Evolutionary conservation across 352 stramenopile species (phyloP), one percentile per base, ranked within the genome.

Genomic region (Globisporangium carolinianum): DNA sequence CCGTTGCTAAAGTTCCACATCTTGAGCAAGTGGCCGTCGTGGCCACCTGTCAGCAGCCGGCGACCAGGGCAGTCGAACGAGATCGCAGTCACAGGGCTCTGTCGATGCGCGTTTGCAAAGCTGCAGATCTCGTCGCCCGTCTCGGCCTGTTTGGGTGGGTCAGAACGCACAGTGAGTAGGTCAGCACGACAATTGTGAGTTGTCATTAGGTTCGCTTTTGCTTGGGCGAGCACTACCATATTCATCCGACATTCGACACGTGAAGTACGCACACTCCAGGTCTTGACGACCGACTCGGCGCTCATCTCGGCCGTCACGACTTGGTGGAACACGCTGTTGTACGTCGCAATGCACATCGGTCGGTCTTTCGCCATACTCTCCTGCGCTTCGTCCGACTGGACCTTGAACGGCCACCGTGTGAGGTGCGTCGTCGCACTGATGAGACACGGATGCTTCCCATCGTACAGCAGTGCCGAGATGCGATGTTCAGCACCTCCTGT

Each of bases 1-100:
- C 87, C 87, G 52, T 93, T 96, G 68, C 80, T 89, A 63, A 95
- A 96, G 57, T 96, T 96, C 87, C 87, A 96, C 68, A 96, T 85
- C 61, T 92, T 91, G 43, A 96, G 78, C 14, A 75, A 53, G 7
- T 79, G 62, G 2, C 87, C 87, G 51, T 91, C 78, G 58, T 95
- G 83, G 7, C 81, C 81, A 9, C 86, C 86, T 9, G 87, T 95
- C 15, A 96, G 68, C 32, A 96, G 66, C 6, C 87, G 66, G 10
- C 87, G 72, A 1, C 86, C 84, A 5, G 86, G 81, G 38, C 75
- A 79, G 53, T 96, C 87, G 14, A 96, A 95, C 9, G 76, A 76
- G 41, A 95, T 88, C 35, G 77, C 85, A 0, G 83, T 96, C 37
- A 95, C 76, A 4, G 82, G 81, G 46, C 71, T 89, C 35, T 72